Evolutionary conservation across 306 rosid genomes (phyloP).

Genomic region (Vigna hirtella): DNA sequence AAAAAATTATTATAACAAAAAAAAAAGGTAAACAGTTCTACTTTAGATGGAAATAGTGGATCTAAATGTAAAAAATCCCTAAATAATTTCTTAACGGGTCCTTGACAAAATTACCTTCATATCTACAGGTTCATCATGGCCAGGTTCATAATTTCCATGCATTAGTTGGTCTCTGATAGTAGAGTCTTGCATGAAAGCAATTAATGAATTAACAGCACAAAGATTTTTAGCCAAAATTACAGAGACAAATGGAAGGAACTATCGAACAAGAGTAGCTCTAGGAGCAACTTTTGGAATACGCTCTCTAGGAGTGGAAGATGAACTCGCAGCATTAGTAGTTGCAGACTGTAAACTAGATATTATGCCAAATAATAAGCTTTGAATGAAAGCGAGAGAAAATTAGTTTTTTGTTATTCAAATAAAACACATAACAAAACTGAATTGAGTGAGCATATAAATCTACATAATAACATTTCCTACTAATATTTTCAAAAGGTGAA

Average conservation of each 20-base stretch:
- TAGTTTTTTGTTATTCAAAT: slow-evolving; percentile 29
- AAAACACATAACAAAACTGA: slow-evolving; percentile 26
- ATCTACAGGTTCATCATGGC: slow-evolving; percentile 55
- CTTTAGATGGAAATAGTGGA: background rate
- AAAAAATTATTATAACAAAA: slow-evolving; percentile 10
- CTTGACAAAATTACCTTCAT: slow-evolving; percentile 62
- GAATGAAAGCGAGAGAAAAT: slow-evolving; percentile 39
- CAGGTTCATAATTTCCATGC: slow-evolving; percentile 43
- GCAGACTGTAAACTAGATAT: slow-evolving; percentile 67
- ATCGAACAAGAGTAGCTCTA: slow-evolving; percentile 49
- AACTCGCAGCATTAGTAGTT: slow-evolving; percentile 71
- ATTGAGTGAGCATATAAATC: background rate
- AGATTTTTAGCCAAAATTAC: slow-evolving; percentile 5
- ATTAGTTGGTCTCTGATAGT: slow-evolving; percentile 39
- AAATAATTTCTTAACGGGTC: slow-evolving; percentile 36
- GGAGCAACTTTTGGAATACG: slow-evolving; percentile 68
- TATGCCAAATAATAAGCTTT: slow-evolving; percentile 76
- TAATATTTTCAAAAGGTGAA: background rate
- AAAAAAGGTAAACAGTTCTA: background rate
- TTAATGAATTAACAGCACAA: slow-evolving; percentile 38
- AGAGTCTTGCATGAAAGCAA: slow-evolving; percentile 59
- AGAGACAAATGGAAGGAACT: slow-evolving; percentile 28
- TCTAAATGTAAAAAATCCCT: background rate
- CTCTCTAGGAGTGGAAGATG: slow-evolving; percentile 74
- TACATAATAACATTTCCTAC: background rate